Conservation (phyloP, 257 asterid genomes). For the Petunia axillaris region DNA sequence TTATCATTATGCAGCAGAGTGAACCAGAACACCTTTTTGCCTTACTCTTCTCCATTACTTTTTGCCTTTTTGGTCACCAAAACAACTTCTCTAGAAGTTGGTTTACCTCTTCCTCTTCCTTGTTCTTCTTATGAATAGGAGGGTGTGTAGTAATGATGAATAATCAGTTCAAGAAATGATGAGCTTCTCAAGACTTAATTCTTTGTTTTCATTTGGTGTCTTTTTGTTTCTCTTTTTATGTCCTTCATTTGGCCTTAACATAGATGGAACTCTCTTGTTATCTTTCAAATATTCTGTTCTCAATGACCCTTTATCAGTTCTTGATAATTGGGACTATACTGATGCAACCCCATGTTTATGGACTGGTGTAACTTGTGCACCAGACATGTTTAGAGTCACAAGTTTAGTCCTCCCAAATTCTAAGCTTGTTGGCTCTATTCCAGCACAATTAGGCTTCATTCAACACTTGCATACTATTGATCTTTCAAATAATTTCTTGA, state of each 20-base stretch:
- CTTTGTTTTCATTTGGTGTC: slow-evolving; percentile 30
- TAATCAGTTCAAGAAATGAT: slow-evolving; percentile 40
- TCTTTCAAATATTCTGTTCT: slow-evolving; percentile 80
- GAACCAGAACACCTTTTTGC: slow-evolving; percentile 1
- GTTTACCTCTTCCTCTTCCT: slow-evolving; percentile 46
- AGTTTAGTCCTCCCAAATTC: slow-evolving; percentile 61
- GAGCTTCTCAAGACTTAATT: slow-evolving; percentile 30
- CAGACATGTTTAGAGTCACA: slow-evolving; percentile 46
- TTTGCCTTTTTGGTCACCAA: slow-evolving; percentile 56
- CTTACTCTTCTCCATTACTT: slow-evolving; percentile 30
- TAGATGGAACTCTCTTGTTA: slow-evolving; percentile 81
- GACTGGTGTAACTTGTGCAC: slow-evolving; percentile 73
- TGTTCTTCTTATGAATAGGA: slow-evolving; percentile 36
- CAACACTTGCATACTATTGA: slow-evolving; percentile 63
- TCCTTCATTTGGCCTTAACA: slow-evolving; percentile 59
- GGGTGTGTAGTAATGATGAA: slow-evolving; percentile 30
- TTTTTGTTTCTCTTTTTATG: slow-evolving; percentile 41
- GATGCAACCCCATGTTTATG: slow-evolving; percentile 78
- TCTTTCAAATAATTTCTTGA: slow-evolving; percentile 69
- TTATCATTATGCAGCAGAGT: slow-evolving; percentile 18
- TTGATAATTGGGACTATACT: slow-evolving; percentile 78
- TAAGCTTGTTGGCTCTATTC: slow-evolving; percentile 57
- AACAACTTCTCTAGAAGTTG: slow-evolving; percentile 66
- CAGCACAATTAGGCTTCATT: slow-evolving; percentile 69
- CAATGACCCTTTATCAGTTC: slow-evolving; percentile 79